Percentiles rank a stretch among this genome's conserved stretches.
Conservation (phyloP, 495 filamentous ascomycete genomes). For the Chaetomium fimeti region DNA sequence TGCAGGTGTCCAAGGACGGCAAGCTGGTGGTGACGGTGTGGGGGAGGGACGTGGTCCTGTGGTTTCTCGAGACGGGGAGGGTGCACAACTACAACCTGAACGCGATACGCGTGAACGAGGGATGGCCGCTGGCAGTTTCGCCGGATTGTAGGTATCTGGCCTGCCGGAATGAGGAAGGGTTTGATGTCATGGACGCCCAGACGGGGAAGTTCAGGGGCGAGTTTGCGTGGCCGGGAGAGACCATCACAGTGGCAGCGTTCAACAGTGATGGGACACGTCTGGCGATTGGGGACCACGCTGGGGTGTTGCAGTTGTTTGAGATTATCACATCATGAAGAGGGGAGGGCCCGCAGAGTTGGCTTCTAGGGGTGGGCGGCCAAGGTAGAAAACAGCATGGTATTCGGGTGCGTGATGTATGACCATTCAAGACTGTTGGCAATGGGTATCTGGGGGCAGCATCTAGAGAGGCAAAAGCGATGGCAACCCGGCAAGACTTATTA, state of each 20-base stretch:
- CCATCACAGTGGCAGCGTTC: constrained; percentile 24
- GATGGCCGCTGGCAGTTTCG: constrained; percentile 37
- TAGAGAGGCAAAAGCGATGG: background rate
- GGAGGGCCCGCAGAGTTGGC: background rate
- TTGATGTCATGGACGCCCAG: constrained; percentile 32
- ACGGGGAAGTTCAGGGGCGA: constrained; percentile 32
- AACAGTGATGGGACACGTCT: constrained; percentile 15
- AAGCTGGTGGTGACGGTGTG: constrained; percentile 30
- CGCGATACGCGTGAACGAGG: constrained; percentile 25
- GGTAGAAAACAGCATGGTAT: background rate
- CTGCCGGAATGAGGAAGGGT: constrained; percentile 35
- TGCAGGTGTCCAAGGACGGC: constrained; percentile 31
- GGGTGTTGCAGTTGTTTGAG: constrained; percentile 18
- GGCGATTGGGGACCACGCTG: constrained; percentile 20
- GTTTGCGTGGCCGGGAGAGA: background rate
- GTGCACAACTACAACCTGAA: constrained; percentile 29
- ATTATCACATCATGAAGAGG: constrained; percentile 13
- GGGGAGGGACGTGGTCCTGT: constrained; percentile 33
- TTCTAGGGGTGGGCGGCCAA: background rate
- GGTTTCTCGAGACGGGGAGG: constrained; percentile 24
- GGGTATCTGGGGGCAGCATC: background rate
- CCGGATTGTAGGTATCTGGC: constrained; percentile 32
- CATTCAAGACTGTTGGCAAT: background rate
- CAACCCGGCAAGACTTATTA: background rate
- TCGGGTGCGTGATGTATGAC: background rate